Percentiles rank a stretch among this genome's conserved stretches.
These are phyloP conservation scores for Claviceps sp. DNA, from an alignment of 2,329 filamentous ascomycete species.

Conservation along the genomic window DNA sequence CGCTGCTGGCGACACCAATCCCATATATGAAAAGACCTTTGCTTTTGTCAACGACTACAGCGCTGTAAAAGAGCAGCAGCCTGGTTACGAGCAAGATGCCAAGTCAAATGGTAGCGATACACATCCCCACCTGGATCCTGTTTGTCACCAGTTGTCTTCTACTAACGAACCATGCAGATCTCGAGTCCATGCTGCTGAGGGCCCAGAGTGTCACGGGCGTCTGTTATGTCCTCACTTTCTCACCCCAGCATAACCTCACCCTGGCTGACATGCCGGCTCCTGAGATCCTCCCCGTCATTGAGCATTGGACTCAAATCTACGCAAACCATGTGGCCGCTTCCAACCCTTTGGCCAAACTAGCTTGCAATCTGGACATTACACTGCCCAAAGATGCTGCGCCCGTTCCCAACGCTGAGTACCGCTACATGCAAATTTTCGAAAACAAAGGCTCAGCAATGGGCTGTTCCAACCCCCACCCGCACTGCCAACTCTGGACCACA, in stretches of 20 bases:
- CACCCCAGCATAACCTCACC: slow-evolving; percentile 77
- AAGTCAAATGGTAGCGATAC: slow-evolving; percentile 22
- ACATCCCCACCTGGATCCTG: background rate
- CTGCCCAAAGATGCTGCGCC: slow-evolving; percentile 23
- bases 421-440: slow-evolving; percentile 99
- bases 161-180: slow-evolving; percentile 30
- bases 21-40: slow-evolving; percentile 74
- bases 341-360: slow-evolving; percentile 43
- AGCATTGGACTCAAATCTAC: slow-evolving; percentile 89
- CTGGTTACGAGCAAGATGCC: slow-evolving; percentile 47
- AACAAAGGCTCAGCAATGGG: slow-evolving; percentile 98
- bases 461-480: slow-evolving; percentile 95
- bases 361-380: slow-evolving; percentile 26
- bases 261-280: slow-evolving; percentile 72
- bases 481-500: slow-evolving; percentile 93
- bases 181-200: slow-evolving; percentile 63
- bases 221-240: slow-evolving; percentile 96
- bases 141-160: background rate
- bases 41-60: slow-evolving; percentile 97
- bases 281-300: slow-evolving; percentile 70
- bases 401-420: slow-evolving; percentile 59
- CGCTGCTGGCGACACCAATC: slow-evolving; percentile 76
- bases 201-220: slow-evolving; percentile 83
- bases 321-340: slow-evolving; percentile 61
- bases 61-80: slow-evolving; percentile 87